Base-by-base conservation (phyloP, 805 yeast genomes). In the Candida golubevii region DNA sequence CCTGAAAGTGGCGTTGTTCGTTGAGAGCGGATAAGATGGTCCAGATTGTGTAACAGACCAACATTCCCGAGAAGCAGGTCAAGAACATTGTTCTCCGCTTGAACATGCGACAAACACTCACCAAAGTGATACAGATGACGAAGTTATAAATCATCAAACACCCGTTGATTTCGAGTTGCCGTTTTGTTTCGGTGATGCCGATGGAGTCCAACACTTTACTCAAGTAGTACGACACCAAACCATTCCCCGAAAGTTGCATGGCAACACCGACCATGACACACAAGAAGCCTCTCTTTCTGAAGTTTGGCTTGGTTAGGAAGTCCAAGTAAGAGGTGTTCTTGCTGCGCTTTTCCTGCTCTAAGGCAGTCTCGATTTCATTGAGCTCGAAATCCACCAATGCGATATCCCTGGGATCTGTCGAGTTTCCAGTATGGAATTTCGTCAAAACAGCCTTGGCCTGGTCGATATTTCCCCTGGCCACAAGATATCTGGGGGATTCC, bases 241-340 rank as follows among this genome's bases (percentile, higher is more conserved):
- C 78, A 53, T 74, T 75, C 54, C 82, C 82, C 13, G 78, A 71
- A 35, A 72, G 54, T 54, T 74, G 79, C 72, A 65, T 65, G 48
- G 71, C 55, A 29, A 58, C 49, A 34, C 69, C 70, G 18, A 69
- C 54, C 53, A 62, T 57, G 28, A 56, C 18, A 32, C 61, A 50
- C 51, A 72, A 65, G 59, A 50, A 42, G 10, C 70, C 54, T 60
- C 80, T 66, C 56, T 67, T 72, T 49, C 74, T 61, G 55, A 69
- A 71, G 30, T 67, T 64, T 31, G 62, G 60, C 6, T 67, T 67
- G 15, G 51, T 57, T 44, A 72, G 14, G 46, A 74, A 71, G 48
- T 72, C 76, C 2, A 42, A 34, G 62, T 69, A 74, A 4, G 58
- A 59, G n/a, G 71, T 52, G 32, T 56, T 51, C 32, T 65, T 50